Percentiles rank a stretch among this genome's conserved stretches.
phyloP scores from a whole-genome alignment of 495 filamentous ascomycete genomes.

The Penicillium angulare region DNA sequence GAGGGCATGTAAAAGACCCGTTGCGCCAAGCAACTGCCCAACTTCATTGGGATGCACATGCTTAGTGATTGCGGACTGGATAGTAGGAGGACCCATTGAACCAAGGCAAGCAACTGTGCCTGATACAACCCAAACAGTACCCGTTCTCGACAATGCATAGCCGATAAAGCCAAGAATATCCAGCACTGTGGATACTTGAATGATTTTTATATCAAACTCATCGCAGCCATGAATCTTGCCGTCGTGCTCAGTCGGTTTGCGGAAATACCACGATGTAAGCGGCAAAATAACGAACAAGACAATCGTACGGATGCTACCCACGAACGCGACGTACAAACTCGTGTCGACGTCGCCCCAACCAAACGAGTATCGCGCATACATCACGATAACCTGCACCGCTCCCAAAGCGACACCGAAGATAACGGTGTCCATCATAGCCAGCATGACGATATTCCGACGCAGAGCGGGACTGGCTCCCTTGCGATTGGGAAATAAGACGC shows the following conservation, averaged over 20 bases:
- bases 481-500: slow-evolving; percentile 59
- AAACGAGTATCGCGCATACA: slow-evolving; percentile 79
- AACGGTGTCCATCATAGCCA: slow-evolving; percentile 76
- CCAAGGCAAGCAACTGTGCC: slow-evolving; percentile 74
- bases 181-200: slow-evolving; percentile 73
- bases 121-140: slow-evolving; percentile 58
- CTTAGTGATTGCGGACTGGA: slow-evolving; percentile 83
- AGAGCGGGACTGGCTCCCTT: slow-evolving; percentile 58
- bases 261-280: slow-evolving; percentile 64
- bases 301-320: slow-evolving; percentile 71
- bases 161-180: slow-evolving; percentile 76
- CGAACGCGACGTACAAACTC: slow-evolving; percentile 71
- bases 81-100: slow-evolving; percentile 77
- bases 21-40: slow-evolving; percentile 83
- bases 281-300: slow-evolving; percentile 75
- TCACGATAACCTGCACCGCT: slow-evolving; percentile 68
- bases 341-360: slow-evolving; percentile 77
- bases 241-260: slow-evolving; percentile 38
- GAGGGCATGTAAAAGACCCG: slow-evolving; percentile 79
- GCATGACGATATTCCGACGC: slow-evolving; percentile 73
- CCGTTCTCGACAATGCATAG: slow-evolving; percentile 61
- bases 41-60: slow-evolving; percentile 80
- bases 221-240: slow-evolving; percentile 70
- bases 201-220: slow-evolving; percentile 69
- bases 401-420: slow-evolving; percentile 83